A percentile compares a stretch with the other conserved stretches of the same genome.
These are phyloP conservation scores for Candida labiduridarum DNA, from an alignment of 1,139 yeast genomes.

Conservation along the genomic window DNA sequence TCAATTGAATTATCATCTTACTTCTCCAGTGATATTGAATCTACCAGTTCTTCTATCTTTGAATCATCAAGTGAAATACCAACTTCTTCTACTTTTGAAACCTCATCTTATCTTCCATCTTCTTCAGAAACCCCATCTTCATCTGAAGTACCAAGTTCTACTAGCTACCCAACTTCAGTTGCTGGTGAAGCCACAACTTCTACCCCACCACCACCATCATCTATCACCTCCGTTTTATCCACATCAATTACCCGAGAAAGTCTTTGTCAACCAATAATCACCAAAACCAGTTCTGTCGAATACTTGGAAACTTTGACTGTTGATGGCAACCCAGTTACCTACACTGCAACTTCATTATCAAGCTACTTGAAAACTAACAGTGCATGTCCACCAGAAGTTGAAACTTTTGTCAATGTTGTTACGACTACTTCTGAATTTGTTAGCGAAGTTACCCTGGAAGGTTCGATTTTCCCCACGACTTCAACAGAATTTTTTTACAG, in stretches of 20 bases:
- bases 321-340: neutral
- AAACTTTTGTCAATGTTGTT: neutral
- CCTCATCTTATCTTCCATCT: neutral
- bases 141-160: slow-evolving; percentile 1
- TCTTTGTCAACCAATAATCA: neutral
- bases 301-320: slow-evolving; percentile 2
- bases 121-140: neutral
- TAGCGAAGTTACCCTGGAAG: slow-evolving; percentile 2
- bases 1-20: no score
- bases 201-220: slow-evolving; percentile 1
- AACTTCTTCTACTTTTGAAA: neutral
- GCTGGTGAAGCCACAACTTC: slow-evolving; percentile 3
- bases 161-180: neutral
- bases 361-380: slow-evolving; percentile 1
- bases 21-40: neutral
- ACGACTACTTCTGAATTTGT: slow-evolving; percentile 6
- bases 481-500: slow-evolving; percentile 6
- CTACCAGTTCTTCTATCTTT: neutral
- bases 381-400: slow-evolving; percentile 3
- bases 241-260: slow-evolving; percentile 1
- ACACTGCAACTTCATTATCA: neutral
- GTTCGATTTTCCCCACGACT: slow-evolving; percentile 8
- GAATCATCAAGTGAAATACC: neutral
- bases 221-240: slow-evolving; percentile 2
- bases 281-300: neutral